These are phyloP conservation scores for Paracamarosporium sp. DNA, from an alignment of 2,329 filamentous ascomycete species.

Conservation along the genomic window DNA sequence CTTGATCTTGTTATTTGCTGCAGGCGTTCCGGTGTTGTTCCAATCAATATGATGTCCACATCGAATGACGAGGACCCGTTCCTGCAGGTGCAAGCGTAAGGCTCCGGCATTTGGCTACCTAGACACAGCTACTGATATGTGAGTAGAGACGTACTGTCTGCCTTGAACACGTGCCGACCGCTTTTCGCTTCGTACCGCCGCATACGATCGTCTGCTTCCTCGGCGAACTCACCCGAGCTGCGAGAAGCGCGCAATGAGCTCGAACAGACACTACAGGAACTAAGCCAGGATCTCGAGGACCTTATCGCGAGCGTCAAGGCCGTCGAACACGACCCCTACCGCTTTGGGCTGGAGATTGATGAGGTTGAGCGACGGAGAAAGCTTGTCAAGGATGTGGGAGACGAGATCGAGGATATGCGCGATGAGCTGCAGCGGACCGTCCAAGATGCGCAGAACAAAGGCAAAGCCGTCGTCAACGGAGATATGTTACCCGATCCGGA, in stretches of 20 bases:
- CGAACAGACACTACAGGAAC: slow-evolving; percentile 73
- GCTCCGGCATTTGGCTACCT: slow-evolving; percentile 5
- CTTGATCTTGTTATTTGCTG: slow-evolving; percentile 4
- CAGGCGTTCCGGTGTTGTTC: slow-evolving; percentile 14
- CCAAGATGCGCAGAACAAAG: slow-evolving; percentile 47
- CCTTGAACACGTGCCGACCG: slow-evolving; percentile 80
- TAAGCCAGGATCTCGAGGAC: slow-evolving; percentile 86
- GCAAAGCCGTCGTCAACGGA: slow-evolving; percentile 44
- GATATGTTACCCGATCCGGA: slow-evolving; percentile 67
- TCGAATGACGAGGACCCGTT: slow-evolving; percentile 56
- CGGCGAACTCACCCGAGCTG: slow-evolving; percentile 68
- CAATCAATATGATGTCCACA: slow-evolving; percentile 44
- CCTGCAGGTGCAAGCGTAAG: slow-evolving; percentile 57
- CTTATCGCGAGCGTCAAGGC: slow-evolving; percentile 86
- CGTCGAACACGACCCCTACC: slow-evolving; percentile 84
- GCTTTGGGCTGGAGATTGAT: slow-evolving; percentile 82
- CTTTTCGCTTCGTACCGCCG: slow-evolving; percentile 95
- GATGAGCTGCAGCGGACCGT: slow-evolving; percentile 74
- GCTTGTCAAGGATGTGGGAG: slow-evolving; percentile 87
- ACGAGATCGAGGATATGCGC: slow-evolving; percentile 88
- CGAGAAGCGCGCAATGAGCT: slow-evolving; percentile 75
- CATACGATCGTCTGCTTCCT: slow-evolving; percentile 84
- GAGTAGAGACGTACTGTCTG: slow-evolving; percentile 81
- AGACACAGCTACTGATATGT: slow-evolving; percentile 28
- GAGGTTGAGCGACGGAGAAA: slow-evolving; percentile 82